Evolutionary conservation across 225 moss, liverwort and hornwort genomes (phyloP).

Genomic region (Neckera pumila): DNA sequence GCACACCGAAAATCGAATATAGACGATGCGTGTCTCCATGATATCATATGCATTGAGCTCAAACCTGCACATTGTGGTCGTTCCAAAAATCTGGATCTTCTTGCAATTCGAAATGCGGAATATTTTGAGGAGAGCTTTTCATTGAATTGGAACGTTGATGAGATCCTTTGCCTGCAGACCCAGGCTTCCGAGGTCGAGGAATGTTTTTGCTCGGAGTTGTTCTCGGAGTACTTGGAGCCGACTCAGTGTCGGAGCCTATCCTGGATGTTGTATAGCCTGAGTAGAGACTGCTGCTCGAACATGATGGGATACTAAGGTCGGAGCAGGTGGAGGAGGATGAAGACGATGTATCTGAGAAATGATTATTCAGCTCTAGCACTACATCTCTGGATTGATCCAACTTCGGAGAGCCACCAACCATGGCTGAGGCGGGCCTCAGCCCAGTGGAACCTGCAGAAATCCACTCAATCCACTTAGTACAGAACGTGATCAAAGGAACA

Average conservation of each 20-base stretch:
- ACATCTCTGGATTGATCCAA: constrained; percentile 17
- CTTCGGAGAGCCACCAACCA: constrained; percentile 26
- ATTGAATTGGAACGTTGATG: constrained; percentile 19
- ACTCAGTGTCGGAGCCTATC: constrained; percentile 39
- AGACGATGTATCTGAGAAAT: constrained; percentile 44
- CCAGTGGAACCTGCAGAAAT: constrained; percentile 26
- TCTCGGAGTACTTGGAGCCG: constrained; percentile 45
- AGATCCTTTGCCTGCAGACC: constrained; percentile 7
- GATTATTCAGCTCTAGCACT: constrained; percentile 6
- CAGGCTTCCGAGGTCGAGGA: constrained; percentile 44
- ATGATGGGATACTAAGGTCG: constrained; percentile 49
- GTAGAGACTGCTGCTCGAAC: constrained; percentile 44
- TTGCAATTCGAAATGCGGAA: constrained; percentile 37
- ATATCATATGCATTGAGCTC: neutral
- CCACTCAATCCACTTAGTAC: neutral
- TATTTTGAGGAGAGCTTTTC: constrained; percentile 6
- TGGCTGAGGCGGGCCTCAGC: constrained; percentile 35
- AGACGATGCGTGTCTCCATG: neutral
- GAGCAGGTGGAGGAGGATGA: constrained; percentile 51
- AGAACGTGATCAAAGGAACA: neutral
- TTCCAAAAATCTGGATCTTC: constrained; percentile 58
- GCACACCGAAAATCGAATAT: neutral
- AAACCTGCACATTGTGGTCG: constrained; percentile 57
- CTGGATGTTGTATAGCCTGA: constrained; percentile 37
- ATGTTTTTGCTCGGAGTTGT: constrained; percentile 45